Percentiles rank a stretch among this genome's conserved stretches.
These are phyloP conservation scores for Cephalotrichum gorgonifer DNA, from an alignment of 2,329 filamentous ascomycete genomes.

Conservation along the genomic window DNA sequence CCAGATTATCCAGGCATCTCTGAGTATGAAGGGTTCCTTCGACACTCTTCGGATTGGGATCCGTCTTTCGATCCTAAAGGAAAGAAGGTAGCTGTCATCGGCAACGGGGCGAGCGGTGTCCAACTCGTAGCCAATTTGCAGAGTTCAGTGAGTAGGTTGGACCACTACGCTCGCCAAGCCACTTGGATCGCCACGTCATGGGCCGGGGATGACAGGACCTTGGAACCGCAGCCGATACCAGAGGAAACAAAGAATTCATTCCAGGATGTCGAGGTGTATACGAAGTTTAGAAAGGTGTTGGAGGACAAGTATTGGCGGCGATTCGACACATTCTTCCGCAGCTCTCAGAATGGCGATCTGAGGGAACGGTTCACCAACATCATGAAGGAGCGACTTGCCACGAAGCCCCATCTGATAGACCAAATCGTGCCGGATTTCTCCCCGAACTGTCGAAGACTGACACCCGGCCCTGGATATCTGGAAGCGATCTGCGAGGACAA, in stretches of 20 bases:
- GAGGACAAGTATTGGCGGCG: slow-evolving; percentile 53
- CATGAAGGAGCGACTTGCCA: slow-evolving; percentile 42
- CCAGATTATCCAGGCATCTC: slow-evolving; percentile 49
- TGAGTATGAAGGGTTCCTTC: slow-evolving; percentile 42
- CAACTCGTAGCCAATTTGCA: slow-evolving; percentile 46
- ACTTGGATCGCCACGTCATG: slow-evolving; percentile 61
- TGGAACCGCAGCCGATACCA: slow-evolving; percentile 44
- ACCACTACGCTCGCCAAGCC: slow-evolving; percentile 54
- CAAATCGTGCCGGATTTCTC: slow-evolving; percentile 52
- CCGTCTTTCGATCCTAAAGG: slow-evolving; percentile 33
- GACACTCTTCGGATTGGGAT: slow-evolving; percentile 54
- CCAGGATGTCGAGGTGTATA: slow-evolving; percentile 49
- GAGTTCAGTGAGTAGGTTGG: slow-evolving; percentile 35
- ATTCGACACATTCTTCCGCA: slow-evolving; percentile 43
- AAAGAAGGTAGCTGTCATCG: slow-evolving; percentile 48
- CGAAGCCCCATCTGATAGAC: slow-evolving; percentile 44
- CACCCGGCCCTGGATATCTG: slow-evolving; percentile 57
- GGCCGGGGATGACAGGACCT: slow-evolving; percentile 41
- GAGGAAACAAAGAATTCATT: slow-evolving; percentile 49
- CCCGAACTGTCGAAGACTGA: slow-evolving; percentile 53
- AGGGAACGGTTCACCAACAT: slow-evolving; percentile 36
- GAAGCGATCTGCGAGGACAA: slow-evolving; percentile 53
- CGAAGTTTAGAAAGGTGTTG: slow-evolving; percentile 45
- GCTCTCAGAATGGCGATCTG: slow-evolving; percentile 35
- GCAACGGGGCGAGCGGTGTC: slow-evolving; percentile 52